Conservation (phyloP, 257 asterid genomes). For the Gentiana dahurica region DNA sequence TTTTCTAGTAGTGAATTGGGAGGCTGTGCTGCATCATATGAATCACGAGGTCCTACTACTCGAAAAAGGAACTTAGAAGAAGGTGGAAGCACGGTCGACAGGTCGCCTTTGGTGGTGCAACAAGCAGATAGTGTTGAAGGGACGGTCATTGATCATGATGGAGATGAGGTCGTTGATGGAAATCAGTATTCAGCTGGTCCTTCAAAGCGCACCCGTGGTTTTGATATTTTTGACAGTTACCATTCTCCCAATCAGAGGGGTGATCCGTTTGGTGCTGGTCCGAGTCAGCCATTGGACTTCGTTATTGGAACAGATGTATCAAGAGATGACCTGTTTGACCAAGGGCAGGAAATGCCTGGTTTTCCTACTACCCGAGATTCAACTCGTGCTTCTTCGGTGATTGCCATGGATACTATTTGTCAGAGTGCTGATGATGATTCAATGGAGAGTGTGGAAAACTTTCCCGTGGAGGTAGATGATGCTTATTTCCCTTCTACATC, state of each 20-base stretch:
- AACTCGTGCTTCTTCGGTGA: conserved; percentile 74
- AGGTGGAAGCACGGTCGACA: conserved; percentile 97
- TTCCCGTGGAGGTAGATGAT: conserved; percentile 75
- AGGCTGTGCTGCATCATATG: conserved; percentile 92
- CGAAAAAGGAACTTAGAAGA: conserved; percentile 87
- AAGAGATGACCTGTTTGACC: conserved; percentile 43
- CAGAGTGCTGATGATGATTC: conserved; percentile 69
- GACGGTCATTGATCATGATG: conserved; percentile 94
- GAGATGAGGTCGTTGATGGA: conserved; percentile 93
- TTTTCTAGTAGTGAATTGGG: conserved; percentile 97
- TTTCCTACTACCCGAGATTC: conserved; percentile 63
- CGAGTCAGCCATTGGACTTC: conserved; percentile 67
- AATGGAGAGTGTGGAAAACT: conserved; percentile 96
- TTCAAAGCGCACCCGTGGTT: conserved; percentile 75
- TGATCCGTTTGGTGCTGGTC: conserved; percentile 79
- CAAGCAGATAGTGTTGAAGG: conserved; percentile 97
- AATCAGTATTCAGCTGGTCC: conserved; percentile 75
- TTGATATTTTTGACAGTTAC: conserved; percentile 29
- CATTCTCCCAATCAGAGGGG: conserved; percentile 38
- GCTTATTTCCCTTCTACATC: conserved; percentile 68
- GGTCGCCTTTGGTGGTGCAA: conserved; percentile 56
- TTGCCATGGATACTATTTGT: conserved; percentile 91
- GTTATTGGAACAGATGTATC: conserved; percentile 47
- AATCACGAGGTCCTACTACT: conserved; percentile 93
- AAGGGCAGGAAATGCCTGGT: conserved; percentile 46